Evolutionary conservation across 108 stramenopile species (phyloP), one percentile per base, ranked within the genome.

Genomic region (Schizochytrium sp.): DNA sequence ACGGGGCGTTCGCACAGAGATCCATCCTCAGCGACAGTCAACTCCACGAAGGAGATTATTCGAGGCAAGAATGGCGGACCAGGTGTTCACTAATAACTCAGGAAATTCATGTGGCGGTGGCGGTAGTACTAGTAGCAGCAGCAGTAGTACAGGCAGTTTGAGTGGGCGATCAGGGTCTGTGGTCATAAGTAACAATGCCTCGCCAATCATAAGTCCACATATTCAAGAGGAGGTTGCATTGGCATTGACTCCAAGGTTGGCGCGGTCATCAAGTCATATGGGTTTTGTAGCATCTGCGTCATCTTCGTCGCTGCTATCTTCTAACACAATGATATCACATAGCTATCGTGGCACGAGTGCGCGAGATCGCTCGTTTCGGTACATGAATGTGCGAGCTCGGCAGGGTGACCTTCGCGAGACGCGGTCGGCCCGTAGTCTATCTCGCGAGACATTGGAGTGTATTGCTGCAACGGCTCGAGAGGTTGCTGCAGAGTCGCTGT

Each of bases 1-100:
- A 28, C 47, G 76, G 55, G 53, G 76, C 1, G 40, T 83, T 55
- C 47, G 53, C 17, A 53, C 47, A 55, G 76, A 83, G 47, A 55
- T 53, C 15, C 76, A 83, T 55, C 76, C 76, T 5, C 47, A 83
- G 76, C 49, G 76, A 3, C 76, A 83, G 47, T 83, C 76, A 40
- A 83, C 76, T 5, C 76, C 76, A n/a, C 0, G 76, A 55, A 49
- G 76, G 13, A 17, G 76, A 50, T 28, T 83, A 8, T 55, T 83
- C 47, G 76, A 83, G 76, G 76, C 76, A 40, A 47, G 53, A 0
- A 49, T 83, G 76, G 76, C 76, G 28, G 76, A 83, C 53, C 76
- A 83, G 47, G 76, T 55, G 12, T 83, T 83, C 28, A 28, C 28
- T 28, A 28, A 28, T 28, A 28, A 28, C 28, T 28, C 28, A 28